Conservation (phyloP, 345 rosid species). For the Angophora floribunda region DNA sequence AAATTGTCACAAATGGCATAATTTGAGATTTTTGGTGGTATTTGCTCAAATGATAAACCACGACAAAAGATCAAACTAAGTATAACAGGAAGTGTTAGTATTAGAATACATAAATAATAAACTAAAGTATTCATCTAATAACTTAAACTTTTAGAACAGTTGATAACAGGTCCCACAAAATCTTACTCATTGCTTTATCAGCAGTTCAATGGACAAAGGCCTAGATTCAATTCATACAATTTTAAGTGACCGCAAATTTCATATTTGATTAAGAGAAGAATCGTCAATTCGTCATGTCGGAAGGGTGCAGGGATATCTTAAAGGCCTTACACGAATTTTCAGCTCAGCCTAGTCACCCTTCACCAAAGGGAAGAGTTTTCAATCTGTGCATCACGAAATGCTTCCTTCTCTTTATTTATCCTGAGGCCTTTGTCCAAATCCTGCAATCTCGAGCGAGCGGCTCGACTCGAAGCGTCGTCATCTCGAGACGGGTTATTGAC, state of each 20-base stretch:
- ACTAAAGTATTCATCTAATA: too few species aligned
- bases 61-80: too few species aligned
- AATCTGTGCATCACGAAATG: not conserved
- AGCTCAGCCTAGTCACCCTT: not conserved
- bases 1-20: too few species aligned
- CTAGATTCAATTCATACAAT: too few species aligned
- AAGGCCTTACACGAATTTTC: not conserved
- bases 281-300: not conserved
- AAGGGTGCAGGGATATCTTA: not conserved
- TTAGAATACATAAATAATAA: too few species aligned
- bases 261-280: not conserved
- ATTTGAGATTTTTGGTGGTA: too few species aligned
- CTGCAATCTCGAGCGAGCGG: not conserved
- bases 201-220: too few species aligned
- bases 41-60: too few species aligned
- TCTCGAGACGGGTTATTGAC: not conserved
- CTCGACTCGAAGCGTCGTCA: not conserved
- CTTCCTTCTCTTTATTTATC: not conserved
- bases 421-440: not conserved
- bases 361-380: not conserved
- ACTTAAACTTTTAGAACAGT: too few species aligned
- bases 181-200: too few species aligned
- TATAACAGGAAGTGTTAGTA: too few species aligned
- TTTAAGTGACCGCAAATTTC: not conserved
- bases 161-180: too few species aligned